phyloP scores from a whole-genome alignment of 2,329 filamentous ascomycete genomes.

The Venturia aucupariae region DNA sequence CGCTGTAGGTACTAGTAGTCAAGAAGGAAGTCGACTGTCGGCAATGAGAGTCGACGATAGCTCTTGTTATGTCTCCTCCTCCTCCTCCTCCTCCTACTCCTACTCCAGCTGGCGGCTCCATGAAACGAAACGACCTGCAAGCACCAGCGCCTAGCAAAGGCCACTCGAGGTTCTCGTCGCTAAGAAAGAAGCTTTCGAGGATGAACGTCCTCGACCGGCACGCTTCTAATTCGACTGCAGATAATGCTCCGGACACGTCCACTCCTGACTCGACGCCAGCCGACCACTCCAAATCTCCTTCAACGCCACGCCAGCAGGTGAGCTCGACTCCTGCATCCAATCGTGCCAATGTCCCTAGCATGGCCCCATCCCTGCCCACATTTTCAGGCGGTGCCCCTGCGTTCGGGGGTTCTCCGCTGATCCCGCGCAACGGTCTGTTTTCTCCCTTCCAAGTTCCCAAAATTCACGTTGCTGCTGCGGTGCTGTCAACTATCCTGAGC shows the following conservation, averaged over 20 bases:
- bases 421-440: slow-evolving; percentile 8
- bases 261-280: background rate
- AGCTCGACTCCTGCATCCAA: background rate
- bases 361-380: background rate
- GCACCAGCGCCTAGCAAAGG: background rate
- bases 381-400: background rate
- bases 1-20: background rate
- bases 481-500: background rate
- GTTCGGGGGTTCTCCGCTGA: background rate
- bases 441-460: background rate
- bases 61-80: background rate
- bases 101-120: background rate
- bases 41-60: background rate
- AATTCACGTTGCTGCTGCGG: background rate
- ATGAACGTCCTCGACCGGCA: background rate
- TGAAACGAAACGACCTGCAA: background rate
- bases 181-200: background rate
- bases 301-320: background rate
- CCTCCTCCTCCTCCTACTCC: background rate
- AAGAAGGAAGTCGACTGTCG: background rate
- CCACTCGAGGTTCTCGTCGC: background rate
- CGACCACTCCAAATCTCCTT: background rate
- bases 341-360: background rate
- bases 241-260: no score
- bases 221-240: background rate